Conservation (phyloP, 2,329 filamentous ascomycete species). For the Aspergillus amoenus region DNA sequence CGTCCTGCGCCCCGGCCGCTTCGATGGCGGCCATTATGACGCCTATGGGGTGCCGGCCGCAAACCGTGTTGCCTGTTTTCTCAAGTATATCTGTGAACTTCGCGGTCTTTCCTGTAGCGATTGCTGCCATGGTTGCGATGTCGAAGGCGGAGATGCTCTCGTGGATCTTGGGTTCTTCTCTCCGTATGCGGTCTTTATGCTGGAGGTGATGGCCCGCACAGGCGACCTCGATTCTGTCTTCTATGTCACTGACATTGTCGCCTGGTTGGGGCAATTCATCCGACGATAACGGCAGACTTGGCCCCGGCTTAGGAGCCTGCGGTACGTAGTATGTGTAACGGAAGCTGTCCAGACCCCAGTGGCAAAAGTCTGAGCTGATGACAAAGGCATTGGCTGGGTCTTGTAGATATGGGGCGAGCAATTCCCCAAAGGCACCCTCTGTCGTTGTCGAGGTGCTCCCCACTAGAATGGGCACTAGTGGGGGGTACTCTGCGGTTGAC, state of each 20-base stretch:
- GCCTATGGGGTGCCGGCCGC: constrained; percentile 91
- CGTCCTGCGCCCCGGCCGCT: constrained; percentile 47
- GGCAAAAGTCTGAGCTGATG: constrained; percentile 93
- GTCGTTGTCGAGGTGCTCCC: constrained; percentile 67
- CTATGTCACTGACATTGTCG: constrained; percentile 23
- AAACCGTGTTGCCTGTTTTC: constrained; percentile 85
- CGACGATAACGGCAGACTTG: constrained; percentile 39
- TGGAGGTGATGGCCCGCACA: constrained; percentile 28
- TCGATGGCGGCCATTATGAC: constrained; percentile 88
- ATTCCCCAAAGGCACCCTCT: constrained; percentile 66
- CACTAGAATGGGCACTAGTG: constrained; percentile 80
- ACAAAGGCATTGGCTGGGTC: constrained; percentile 77
- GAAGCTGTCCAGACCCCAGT: constrained; percentile 80
- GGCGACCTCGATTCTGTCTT: constrained; percentile 29
- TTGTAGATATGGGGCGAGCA: constrained; percentile 75
- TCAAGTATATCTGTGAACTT: constrained; percentile 68
- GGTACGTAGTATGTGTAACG: constrained; percentile 76
- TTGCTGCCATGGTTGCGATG: constrained; percentile 76
- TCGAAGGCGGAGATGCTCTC: constrained; percentile 83
- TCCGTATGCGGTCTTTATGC: constrained; percentile 33
- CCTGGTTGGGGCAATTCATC: constrained; percentile 44
- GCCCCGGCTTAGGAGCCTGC: constrained; percentile 40
- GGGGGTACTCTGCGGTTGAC: constrained; percentile 60
- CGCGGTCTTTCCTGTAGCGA: constrained; percentile 72
- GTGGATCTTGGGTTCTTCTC: constrained; percentile 61